phyloP scores from a whole-genome alignment of 176 grass and related monocot genomes.

The Triticum monococcum region DNA sequence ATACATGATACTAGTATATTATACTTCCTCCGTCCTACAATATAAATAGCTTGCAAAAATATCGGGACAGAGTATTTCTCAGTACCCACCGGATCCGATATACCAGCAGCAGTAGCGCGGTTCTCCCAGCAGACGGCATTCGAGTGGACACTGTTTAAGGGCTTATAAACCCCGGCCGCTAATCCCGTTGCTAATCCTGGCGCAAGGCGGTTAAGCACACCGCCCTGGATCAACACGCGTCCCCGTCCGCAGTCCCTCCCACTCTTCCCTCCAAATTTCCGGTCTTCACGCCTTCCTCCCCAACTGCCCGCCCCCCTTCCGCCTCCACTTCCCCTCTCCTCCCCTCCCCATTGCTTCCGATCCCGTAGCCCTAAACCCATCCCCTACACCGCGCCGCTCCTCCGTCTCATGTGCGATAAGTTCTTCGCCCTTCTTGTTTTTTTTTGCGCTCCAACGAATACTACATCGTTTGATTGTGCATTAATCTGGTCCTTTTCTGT shows the following conservation, averaged over 20 bases:
- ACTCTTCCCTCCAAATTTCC: constrained; percentile 45
- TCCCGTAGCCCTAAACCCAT: constrained; percentile 10
- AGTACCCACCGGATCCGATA: constrained; percentile 1
- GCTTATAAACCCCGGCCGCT: constrained; percentile 38
- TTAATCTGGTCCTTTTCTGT: too few relatives aligned
- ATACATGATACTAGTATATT: too few relatives aligned
- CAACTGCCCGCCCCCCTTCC: not conserved
- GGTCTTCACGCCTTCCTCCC: constrained; percentile 27
- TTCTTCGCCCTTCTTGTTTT: too few relatives aligned
- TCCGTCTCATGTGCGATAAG: not conserved
- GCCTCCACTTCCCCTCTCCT: not conserved
- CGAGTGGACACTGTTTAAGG: not conserved
- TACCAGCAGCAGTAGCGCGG: not conserved
- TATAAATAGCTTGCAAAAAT: too few relatives aligned
- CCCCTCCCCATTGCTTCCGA: not conserved
- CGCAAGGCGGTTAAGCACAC: constrained; percentile 19
- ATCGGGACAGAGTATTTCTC: too few relatives aligned
- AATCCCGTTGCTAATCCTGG: constrained; percentile 47
- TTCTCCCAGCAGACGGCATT: not conserved
- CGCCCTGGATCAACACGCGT: constrained; percentile 24
- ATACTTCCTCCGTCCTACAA: too few relatives aligned
- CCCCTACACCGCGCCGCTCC: not conserved
- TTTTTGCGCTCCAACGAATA: not conserved
- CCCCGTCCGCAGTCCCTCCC: not conserved
- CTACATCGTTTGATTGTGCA: too few relatives aligned